These are phyloP conservation scores for Pleurotus salmoneostramineus DNA, from an alignment of 768 basidiomycete genomes.

Conservation along the genomic window DNA sequence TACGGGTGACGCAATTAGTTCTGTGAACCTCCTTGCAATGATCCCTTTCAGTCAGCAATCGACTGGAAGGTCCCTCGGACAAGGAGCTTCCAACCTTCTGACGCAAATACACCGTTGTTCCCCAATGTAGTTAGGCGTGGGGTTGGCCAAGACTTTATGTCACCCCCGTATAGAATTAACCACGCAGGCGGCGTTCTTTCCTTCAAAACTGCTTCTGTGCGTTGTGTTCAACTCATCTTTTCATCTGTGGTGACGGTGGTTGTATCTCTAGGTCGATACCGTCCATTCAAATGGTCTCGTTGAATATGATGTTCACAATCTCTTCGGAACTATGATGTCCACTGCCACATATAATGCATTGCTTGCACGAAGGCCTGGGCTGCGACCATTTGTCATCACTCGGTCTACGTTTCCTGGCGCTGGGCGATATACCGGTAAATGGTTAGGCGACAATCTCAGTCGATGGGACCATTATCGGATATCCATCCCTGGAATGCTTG, in stretches of 20 bases:
- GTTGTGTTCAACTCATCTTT: slow-evolving; percentile 12
- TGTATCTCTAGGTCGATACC: slow-evolving; percentile 30
- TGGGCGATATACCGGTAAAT: slow-evolving; percentile 65
- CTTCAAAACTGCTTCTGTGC: slow-evolving; percentile 49
- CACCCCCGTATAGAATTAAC: slow-evolving; percentile 57
- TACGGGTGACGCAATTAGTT: slow-evolving; percentile 39
- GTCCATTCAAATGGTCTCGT: slow-evolving; percentile 54
- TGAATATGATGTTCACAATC: slow-evolving; percentile 62
- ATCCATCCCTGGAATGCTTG: slow-evolving; percentile 63
- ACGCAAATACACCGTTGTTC: slow-evolving; percentile 52
- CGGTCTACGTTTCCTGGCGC: slow-evolving; percentile 73
- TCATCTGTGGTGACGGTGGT: neutral
- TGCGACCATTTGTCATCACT: slow-evolving; percentile 63
- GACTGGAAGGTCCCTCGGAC: slow-evolving; percentile 51
- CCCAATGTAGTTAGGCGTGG: slow-evolving; percentile 13
- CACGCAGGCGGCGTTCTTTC: slow-evolving; percentile 54
- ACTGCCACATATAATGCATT: slow-evolving; percentile 55
- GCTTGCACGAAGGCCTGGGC: slow-evolving; percentile 57
- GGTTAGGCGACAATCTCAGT: slow-evolving; percentile 68
- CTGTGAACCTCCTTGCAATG: slow-evolving; percentile 56
- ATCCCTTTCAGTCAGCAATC: slow-evolving; percentile 56
- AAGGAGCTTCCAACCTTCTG: slow-evolving; percentile 44
- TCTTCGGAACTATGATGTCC: slow-evolving; percentile 75
- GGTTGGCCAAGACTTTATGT: slow-evolving; percentile 31
- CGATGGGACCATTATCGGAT: slow-evolving; percentile 54